phyloP scores from a whole-genome alignment of 176 grass and related monocot species.

The Oryza glumipatula region DNA sequence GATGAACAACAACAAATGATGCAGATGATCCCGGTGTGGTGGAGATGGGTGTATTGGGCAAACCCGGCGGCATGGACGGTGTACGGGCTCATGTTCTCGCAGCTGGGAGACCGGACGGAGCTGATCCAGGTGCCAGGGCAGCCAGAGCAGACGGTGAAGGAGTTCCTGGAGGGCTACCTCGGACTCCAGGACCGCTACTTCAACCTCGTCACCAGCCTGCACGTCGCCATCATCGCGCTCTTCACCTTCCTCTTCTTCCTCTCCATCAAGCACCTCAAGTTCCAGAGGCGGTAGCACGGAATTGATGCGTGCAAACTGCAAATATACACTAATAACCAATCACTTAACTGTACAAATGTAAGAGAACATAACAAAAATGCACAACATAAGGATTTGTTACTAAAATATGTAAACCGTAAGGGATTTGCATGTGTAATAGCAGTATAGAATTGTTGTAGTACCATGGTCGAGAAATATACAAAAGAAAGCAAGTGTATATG shows the following conservation, averaged over 20 bases:
- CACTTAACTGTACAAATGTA: slow-evolving; percentile 19
- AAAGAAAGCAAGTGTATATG: slow-evolving; percentile 30
- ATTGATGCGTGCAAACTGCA: slow-evolving; percentile 16
- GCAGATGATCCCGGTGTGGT: slow-evolving; percentile 71
- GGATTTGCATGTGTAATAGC: slow-evolving; percentile 21
- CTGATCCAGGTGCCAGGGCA: slow-evolving; percentile 41
- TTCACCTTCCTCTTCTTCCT: slow-evolving; percentile 62
- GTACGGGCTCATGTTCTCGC: slow-evolving; percentile 68
- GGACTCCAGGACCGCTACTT: slow-evolving; percentile 53
- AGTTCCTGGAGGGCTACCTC: slow-evolving; percentile 59
- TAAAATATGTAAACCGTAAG: neutral
- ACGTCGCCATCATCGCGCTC: slow-evolving; percentile 51
- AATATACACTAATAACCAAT: slow-evolving; percentile 17
- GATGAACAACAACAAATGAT: slow-evolving; percentile 21
- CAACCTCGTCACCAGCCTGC: slow-evolving; percentile 48
- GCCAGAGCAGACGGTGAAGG: slow-evolving; percentile 45
- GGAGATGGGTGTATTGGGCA: slow-evolving; percentile 69
- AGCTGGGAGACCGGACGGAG: slow-evolving; percentile 50
- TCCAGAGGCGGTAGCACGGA: slow-evolving; percentile 54
- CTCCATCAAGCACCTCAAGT: slow-evolving; percentile 65
- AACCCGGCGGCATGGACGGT: slow-evolving; percentile 62
- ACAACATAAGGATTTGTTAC: neutral
- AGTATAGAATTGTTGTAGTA: slow-evolving; percentile 7
- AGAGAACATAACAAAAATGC: neutral
- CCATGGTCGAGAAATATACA: slow-evolving; percentile 4